phyloP scores from a whole-genome alignment of 2,329 filamentous ascomycete genomes.

The Curvularia verruculosa region DNA sequence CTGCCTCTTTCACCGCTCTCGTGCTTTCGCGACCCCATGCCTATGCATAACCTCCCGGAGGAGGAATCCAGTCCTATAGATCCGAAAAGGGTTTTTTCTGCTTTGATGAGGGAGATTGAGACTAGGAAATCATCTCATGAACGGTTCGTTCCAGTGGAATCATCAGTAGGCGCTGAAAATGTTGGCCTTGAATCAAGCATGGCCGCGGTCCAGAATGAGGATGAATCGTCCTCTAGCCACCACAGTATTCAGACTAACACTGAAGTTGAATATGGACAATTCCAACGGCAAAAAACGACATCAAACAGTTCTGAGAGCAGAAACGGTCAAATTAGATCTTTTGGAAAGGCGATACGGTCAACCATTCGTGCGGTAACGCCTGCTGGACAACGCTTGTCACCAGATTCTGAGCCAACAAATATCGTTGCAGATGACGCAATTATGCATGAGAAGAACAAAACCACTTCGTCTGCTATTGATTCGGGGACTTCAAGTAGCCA shows the following conservation, averaged over 20 bases:
- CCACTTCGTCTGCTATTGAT: constrained; percentile 11
- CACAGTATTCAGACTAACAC: constrained; percentile 13
- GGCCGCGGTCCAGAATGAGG: constrained; percentile 22
- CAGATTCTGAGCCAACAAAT: constrained; percentile 10
- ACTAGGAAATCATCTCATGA: constrained; percentile 19
- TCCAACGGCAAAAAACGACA: constrained; percentile 18
- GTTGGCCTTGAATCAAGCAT: constrained; percentile 37
- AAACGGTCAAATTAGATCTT: constrained; percentile 34
- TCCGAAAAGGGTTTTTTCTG: constrained; percentile 46
- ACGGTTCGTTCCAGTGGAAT: background rate
- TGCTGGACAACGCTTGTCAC: constrained; percentile 21
- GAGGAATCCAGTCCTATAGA: constrained; percentile 36
- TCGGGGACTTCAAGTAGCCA: constrained; percentile 7
- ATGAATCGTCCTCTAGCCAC: constrained; percentile 23
- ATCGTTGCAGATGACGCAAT: constrained; percentile 14
- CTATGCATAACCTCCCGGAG: constrained; percentile 36
- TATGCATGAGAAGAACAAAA: constrained; percentile 15
- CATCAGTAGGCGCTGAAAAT: constrained; percentile 27
- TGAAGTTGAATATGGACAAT: constrained; percentile 18
- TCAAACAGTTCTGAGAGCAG: constrained; percentile 29
- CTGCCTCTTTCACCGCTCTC: constrained; percentile 28
- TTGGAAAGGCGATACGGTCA: constrained; percentile 37
- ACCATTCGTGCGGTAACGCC: constrained; percentile 50
- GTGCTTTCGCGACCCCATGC: constrained; percentile 43
- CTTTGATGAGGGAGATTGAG: constrained; percentile 45